These are phyloP conservation scores for Gnetum montanum DNA, from an alignment of 75 land plant species.

Conservation along the genomic window DNA sequence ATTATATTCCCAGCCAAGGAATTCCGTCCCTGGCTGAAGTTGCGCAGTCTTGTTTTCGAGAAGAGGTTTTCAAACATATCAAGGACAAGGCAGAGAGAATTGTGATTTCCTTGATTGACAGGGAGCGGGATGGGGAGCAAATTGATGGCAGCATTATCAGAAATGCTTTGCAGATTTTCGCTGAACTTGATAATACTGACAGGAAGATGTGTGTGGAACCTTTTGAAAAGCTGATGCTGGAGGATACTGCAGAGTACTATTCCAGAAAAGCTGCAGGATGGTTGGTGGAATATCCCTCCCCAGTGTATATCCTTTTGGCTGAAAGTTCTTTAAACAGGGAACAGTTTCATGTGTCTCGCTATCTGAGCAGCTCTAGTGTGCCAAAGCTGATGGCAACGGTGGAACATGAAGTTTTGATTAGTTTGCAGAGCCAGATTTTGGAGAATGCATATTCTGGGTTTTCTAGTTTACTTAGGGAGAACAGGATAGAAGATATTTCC, in stretches of 20 bases:
- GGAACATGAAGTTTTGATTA: conserved; percentile 66
- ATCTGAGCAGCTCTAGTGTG: conserved; percentile 79
- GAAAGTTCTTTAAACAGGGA: conserved; percentile 72
- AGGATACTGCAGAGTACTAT: conserved; percentile 70
- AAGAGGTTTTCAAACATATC: conserved; percentile 34
- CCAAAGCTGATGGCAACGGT: conserved; percentile 78
- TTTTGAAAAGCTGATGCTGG: conserved; percentile 67
- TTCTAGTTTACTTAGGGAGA: conserved; percentile 71
- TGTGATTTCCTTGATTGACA: conserved; percentile 80
- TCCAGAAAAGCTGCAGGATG: conserved; percentile 69
- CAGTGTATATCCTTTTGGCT: conserved; percentile 82
- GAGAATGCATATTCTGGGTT: conserved; percentile 92
- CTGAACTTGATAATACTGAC: conserved; percentile 82
- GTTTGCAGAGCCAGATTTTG: conserved; percentile 55
- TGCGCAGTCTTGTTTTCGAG: conserved; percentile 65
- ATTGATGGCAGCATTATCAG: conserved; percentile 74
- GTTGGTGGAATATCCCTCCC: conserved; percentile 85
- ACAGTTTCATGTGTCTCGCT: conserved; percentile 68
- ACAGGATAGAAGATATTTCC: conserved; percentile 81
- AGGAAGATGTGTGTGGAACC: conserved; percentile 78
- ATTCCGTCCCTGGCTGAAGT: conserved; percentile 79
- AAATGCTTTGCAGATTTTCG: conserved; percentile 77
- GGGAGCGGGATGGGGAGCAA: conserved; percentile 85
- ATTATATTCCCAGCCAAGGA: conserved; percentile 66
- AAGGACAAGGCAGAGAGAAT: conserved; percentile 78